Evolutionary conservation across 176 grass and related monocot species (phyloP), one percentile per base, ranked within the genome.

Genomic region (Saccharum spontaneum): DNA sequence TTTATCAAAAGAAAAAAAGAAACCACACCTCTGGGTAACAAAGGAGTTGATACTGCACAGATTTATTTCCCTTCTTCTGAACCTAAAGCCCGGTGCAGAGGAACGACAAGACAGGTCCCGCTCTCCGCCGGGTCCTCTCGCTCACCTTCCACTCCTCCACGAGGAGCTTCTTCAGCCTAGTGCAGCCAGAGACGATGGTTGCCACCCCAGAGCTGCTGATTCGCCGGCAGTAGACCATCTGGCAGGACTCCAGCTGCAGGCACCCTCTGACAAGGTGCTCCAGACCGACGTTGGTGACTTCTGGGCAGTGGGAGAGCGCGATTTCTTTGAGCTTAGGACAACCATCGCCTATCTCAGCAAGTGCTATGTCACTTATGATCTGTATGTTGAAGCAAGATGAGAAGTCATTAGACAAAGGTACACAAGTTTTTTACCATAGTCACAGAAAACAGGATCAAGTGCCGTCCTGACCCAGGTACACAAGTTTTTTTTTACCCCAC

Each of bases 81-180:
- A 52, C 18, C 44, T 81, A 81, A 9, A 97, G 88, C 15, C 90
- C 90, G 22, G 77, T 60, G 69, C 89, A 93, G 66, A 94, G 90
- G 78, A 70, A 94, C 6, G 92, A 89, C 38, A 97, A 75, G 48
- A 97, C 55, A 1, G 88, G 76, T 59, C 86, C 82, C 18, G 86
- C 95, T 74, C 87, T 90, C 69, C 95, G 89, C 16, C 75, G 77
- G 4, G 95, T 94, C 86, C 95, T 91, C 65, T 94, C 79, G 26
- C 92, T 94, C 73, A 93, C 88, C 80, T 98, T 98, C 78, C 89
- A 84, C 80, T 91, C 91, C 87, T 98, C 95, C 5, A 98, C 86
- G 1, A 94, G 86, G 73, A 98, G 79, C 52, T 91, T 94, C 80
- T 94, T 98, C 84, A 98, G 65, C 82, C 84, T 89, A 67, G 90